Conservation (phyloP, 495 filamentous ascomycete genomes). For the Pseudevernia furfuracea region DNA sequence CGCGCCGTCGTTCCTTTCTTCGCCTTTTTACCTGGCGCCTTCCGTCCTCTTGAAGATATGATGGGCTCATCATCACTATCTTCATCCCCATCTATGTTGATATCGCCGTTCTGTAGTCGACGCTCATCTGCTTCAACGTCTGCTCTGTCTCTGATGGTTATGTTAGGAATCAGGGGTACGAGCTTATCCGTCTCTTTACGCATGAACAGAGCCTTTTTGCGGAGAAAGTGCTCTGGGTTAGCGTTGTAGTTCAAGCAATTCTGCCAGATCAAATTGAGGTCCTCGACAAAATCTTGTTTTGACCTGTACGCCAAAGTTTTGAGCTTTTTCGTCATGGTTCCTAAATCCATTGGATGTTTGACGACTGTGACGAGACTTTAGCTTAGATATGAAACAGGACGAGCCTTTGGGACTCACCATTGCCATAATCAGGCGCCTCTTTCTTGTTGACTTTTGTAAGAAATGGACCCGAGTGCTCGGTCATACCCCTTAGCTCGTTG, state of each 20-base stretch:
- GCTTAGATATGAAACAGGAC: not conserved
- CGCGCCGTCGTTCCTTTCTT: constrained; percentile 70
- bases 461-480: constrained; percentile 91
- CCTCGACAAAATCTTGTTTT: constrained; percentile 88
- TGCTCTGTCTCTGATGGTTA: constrained; percentile 78
- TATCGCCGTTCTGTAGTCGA: constrained; percentile 61
- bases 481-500: constrained; percentile 91
- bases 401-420: constrained; percentile 47
- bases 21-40: constrained; percentile 71
- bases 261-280: constrained; percentile 89
- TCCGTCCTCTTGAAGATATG: constrained; percentile 91
- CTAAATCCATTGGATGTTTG: constrained; percentile 96
- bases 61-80: constrained; percentile 98
- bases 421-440: constrained; percentile 93
- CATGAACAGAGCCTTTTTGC: constrained; percentile 94
- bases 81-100: constrained; percentile 69
- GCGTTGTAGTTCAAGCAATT: constrained; percentile 96
- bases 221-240: constrained; percentile 74
- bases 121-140: constrained; percentile 96
- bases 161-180: constrained; percentile 88
- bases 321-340: constrained; percentile 96
- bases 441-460: constrained; percentile 88
- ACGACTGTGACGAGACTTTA: constrained; percentile 53
- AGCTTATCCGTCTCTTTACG: constrained; percentile 92
- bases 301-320: constrained; percentile 81